Evolutionary conservation across 805 yeast genomes (phyloP).

Genomic region (Hanseniaspora osmophila): DNA sequence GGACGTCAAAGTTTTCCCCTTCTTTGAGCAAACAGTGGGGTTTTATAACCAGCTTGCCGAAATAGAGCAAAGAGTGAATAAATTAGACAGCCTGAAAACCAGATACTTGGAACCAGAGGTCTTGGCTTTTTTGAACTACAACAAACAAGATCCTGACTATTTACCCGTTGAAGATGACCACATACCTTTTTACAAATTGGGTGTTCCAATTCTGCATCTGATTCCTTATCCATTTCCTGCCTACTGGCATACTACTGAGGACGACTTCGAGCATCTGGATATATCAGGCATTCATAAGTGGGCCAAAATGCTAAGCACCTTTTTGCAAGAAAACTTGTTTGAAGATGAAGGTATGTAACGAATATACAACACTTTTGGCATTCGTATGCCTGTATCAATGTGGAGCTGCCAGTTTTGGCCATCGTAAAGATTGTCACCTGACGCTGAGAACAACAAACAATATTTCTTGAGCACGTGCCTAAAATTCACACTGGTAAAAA

Average conservation of each 20-base stretch:
- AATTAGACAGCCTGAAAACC: neutral
- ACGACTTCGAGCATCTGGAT: constrained; percentile 31
- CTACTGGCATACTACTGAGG: constrained; percentile 38
- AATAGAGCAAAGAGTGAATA: constrained; percentile 20
- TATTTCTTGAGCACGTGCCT: no score
- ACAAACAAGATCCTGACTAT: neutral
- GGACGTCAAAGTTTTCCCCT: constrained; percentile 24
- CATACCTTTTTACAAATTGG: constrained; percentile 32
- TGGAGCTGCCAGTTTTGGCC: no score
- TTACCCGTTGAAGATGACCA: constrained; percentile 35
- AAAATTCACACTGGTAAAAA: no score
- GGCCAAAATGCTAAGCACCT: constrained; percentile 25
- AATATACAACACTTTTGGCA: no score
- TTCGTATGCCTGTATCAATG: no score
- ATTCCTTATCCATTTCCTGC: constrained; percentile 40
- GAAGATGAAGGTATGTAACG: neutral
- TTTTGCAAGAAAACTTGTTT: neutral
- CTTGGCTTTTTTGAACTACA: neutral
- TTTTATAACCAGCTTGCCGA: constrained; percentile 23
- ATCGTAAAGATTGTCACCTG: no score
- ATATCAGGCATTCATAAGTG: constrained; percentile 29
- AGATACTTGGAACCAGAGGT: neutral
- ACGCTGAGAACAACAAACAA: no score
- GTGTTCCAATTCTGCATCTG: constrained; percentile 36
- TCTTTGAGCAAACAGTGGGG: constrained; percentile 27